Percentiles rank a stretch among this genome's conserved stretches.
phyloP scores from a whole-genome alignment of 495 filamentous ascomycete genomes.

The Penicillium crystallinum region DNA sequence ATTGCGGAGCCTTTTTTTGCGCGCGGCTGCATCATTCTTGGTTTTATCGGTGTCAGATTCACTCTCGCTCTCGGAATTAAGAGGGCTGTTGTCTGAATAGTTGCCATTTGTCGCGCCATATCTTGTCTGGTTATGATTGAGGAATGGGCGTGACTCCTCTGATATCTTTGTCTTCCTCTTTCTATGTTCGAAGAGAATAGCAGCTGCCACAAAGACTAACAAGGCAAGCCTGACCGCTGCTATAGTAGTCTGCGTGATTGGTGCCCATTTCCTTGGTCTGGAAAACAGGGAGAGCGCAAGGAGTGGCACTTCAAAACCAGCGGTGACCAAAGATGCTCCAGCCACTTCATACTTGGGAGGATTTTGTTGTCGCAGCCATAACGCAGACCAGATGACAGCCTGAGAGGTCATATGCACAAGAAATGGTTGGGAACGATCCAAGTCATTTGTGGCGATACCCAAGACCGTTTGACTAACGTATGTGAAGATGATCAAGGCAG shows the following conservation, averaged over 20 bases:
- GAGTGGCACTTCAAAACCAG: slow-evolving; percentile 8
- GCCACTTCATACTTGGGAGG: slow-evolving; percentile 4
- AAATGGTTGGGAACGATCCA: slow-evolving; percentile 3
- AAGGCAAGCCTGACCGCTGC: not conserved
- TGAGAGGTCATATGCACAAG: slow-evolving; percentile 9
- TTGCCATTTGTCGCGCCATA: not conserved
- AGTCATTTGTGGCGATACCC: not conserved
- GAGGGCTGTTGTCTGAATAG: not conserved
- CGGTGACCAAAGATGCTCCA: slow-evolving; percentile 2
- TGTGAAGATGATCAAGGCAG: slow-evolving; percentile 1
- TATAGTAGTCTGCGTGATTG: slow-evolving; percentile 2
- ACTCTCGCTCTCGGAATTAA: not conserved
- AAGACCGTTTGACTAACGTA: slow-evolving; percentile 1
- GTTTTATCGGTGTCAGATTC: not conserved
- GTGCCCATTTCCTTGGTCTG: slow-evolving; percentile 2
- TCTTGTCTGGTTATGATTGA: not conserved
- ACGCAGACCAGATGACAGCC: not conserved
- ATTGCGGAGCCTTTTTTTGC: slow-evolving; percentile 3
- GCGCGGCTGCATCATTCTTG: not conserved
- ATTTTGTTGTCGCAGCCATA: slow-evolving; percentile 2
- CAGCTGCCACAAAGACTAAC: not conserved
- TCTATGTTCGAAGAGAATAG: not conserved
- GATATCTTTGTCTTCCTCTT: not conserved
- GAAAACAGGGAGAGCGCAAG: slow-evolving; percentile 2
- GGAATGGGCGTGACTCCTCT: slow-evolving; percentile 2